phyloP scores from a whole-genome alignment of 352 stramenopile genomes.

The Aphanomyces euteiches region DNA sequence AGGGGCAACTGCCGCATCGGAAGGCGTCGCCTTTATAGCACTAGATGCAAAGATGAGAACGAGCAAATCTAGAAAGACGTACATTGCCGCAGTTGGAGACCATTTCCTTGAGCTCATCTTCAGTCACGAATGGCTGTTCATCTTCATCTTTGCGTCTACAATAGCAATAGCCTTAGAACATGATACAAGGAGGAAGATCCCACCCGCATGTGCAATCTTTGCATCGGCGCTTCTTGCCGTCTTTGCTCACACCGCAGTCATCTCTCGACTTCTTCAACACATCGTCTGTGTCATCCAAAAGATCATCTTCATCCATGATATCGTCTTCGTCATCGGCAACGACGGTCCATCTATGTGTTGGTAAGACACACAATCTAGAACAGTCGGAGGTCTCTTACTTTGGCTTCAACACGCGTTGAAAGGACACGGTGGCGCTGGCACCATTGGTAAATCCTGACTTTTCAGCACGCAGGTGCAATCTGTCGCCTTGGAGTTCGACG shows the following conservation, averaged over 20 bases:
- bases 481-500: constrained; percentile 34
- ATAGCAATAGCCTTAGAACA: constrained; percentile 34
- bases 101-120: constrained; percentile 67
- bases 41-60: constrained; percentile 49
- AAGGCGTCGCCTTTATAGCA: constrained; percentile 97
- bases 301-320: constrained; percentile 79
- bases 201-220: constrained; percentile 97
- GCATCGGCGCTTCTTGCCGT: constrained; percentile 90
- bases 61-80: constrained; percentile 31
- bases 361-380: background rate
- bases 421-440: constrained; percentile 45
- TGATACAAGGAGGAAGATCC: constrained; percentile 30
- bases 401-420: constrained; percentile 43
- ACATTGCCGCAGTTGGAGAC: constrained; percentile 83
- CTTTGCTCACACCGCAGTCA: constrained; percentile 72
- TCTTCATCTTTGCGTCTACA: constrained; percentile 66
- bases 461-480: constrained; percentile 50
- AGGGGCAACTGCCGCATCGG: constrained; percentile 94
- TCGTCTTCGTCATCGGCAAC: constrained; percentile 64
- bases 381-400: constrained; percentile 10
- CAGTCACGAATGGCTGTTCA: constrained; percentile 65
- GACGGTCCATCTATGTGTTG: constrained; percentile 50
- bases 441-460: constrained; percentile 59
- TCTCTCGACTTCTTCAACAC: constrained; percentile 64
- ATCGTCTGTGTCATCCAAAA: constrained; percentile 82